Conservation (phyloP, 2,329 filamentous ascomycete species). For the Aureobasidium sp. region DNA sequence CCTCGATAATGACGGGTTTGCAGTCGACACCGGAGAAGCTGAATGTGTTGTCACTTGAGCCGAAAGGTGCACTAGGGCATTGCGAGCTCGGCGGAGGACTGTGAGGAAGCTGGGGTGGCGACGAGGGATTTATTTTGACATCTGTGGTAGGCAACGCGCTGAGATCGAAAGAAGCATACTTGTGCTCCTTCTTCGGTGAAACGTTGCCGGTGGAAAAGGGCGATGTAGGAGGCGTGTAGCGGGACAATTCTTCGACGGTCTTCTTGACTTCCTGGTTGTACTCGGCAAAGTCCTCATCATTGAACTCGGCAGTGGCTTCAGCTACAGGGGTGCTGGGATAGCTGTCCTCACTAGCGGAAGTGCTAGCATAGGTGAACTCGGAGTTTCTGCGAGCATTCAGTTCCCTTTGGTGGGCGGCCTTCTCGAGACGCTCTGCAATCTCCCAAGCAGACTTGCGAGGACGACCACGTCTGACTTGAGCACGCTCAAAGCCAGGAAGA, state of each 20-base stretch:
- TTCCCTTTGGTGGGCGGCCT: conserved; percentile 48
- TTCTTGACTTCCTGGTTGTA: conserved; percentile 16
- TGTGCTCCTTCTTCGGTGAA: conserved; percentile 11
- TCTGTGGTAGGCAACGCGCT: background rate
- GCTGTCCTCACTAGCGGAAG: conserved; percentile 15
- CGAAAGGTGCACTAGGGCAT: conserved; percentile 11
- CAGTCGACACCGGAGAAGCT: conserved; percentile 18
- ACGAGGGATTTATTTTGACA: background rate
- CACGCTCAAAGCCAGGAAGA: conserved; percentile 61
- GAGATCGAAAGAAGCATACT: background rate
- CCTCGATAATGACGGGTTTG: conserved; percentile 17
- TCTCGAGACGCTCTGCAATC: conserved; percentile 50
- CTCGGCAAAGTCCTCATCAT: conserved; percentile 13
- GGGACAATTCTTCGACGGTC: background rate
- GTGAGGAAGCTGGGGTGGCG: conserved; percentile 5
- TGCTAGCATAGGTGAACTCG: conserved; percentile 17
- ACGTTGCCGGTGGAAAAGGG: conserved; percentile 14
- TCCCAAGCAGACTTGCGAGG: conserved; percentile 57
- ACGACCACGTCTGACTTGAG: conserved; percentile 58
- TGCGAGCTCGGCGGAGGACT: conserved; percentile 13
- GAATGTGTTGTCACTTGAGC: conserved; percentile 11
- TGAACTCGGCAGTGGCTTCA: conserved; percentile 8
- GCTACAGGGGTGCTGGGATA: conserved; percentile 18
- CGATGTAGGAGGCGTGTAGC: conserved; percentile 19
- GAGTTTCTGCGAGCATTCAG: conserved; percentile 25